phyloP scores from a whole-genome alignment of 192 early-diverging fungal species.

The Coemansia sp. region DNA sequence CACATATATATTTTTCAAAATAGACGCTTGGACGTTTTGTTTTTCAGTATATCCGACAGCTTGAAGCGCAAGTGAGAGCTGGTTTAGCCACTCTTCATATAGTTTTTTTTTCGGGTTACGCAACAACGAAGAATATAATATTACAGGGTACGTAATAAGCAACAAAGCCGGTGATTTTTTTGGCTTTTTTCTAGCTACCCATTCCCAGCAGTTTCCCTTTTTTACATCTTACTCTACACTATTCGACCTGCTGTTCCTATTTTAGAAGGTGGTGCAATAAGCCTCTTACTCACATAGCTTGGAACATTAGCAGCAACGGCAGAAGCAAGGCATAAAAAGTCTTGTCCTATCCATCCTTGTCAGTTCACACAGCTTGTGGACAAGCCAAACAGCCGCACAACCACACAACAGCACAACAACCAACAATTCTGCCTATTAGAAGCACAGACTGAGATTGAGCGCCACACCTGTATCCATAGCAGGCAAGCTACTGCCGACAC shows the following conservation, averaged over 20 bases:
- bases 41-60: neutral
- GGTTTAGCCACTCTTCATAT: neutral
- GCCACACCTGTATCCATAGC: neutral
- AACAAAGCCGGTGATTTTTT: neutral
- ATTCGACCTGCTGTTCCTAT: neutral
- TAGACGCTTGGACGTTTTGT: slow-evolving; percentile 4
- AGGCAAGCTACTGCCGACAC: neutral
- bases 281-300: neutral
- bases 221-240: neutral
- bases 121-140: neutral
- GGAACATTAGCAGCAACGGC: neutral
- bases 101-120: neutral
- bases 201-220: too few relatives aligned
- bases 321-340: neutral
- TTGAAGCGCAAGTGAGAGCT: neutral
- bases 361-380: neutral
- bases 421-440: neutral
- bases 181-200: neutral
- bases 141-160: slow-evolving; percentile 4
- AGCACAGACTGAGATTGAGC: neutral
- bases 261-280: slow-evolving; percentile 4
- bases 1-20: neutral
- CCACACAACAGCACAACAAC: neutral
- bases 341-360: neutral
- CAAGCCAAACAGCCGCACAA: too few relatives aligned